Evolutionary conservation across 257 asterid species (phyloP).

Genomic region (Cinchona pubescens): DNA sequence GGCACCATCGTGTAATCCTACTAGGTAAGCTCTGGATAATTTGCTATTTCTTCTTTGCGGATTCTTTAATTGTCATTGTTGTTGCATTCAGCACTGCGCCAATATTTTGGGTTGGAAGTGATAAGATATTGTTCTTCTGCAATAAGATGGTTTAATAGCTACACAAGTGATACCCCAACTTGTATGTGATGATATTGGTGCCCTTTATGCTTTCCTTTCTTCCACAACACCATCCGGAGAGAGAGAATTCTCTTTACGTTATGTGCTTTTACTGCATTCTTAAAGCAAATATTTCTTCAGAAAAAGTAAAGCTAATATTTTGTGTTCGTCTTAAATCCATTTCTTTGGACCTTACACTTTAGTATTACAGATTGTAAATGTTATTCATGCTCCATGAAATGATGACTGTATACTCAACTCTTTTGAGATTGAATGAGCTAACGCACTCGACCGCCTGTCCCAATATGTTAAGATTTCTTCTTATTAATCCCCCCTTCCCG

Average conservation of each 20-base stretch:
- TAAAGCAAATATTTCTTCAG: background rate
- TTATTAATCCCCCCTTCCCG: background rate
- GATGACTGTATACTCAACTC: background rate
- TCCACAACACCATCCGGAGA: background rate
- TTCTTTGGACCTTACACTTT: background rate
- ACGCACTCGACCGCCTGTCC: background rate
- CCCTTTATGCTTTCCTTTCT: background rate
- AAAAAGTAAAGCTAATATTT: background rate
- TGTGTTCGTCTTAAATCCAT: background rate
- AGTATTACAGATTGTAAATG: background rate
- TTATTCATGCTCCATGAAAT: background rate
- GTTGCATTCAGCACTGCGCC: background rate
- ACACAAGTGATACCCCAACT: background rate
- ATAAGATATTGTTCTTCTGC: background rate
- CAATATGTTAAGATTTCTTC: background rate
- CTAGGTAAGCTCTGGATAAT: constrained; percentile 50
- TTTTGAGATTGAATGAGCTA: background rate
- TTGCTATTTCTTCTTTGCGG: background rate
- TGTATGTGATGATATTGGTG: background rate
- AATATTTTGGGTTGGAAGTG: background rate
- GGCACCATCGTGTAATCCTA: constrained; percentile 90
- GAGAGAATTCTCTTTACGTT: background rate
- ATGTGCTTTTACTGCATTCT: background rate
- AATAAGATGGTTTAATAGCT: background rate
- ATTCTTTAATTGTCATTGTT: background rate